Base-by-base conservation (phyloP, 179 eudicot genomes). In the Camellia oleifera region DNA sequence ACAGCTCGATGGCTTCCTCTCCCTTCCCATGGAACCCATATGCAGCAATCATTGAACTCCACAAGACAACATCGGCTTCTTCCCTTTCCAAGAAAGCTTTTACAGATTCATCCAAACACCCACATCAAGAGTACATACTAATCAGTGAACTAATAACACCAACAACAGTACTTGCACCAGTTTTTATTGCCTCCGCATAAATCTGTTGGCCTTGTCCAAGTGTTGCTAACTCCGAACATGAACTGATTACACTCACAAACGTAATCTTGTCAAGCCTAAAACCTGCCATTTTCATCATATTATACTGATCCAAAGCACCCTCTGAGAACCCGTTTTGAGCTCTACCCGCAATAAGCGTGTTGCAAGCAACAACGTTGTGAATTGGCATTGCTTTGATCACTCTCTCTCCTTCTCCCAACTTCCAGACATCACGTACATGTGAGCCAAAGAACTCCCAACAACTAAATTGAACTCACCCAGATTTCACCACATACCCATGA, bases 21-120 rank as follows among this genome's bases (percentile, higher is more conserved):
- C 97, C 98, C 85, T 84, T 89, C 63, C 98, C 98, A 85, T 95
- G 97, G 81, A 93, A 91, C 62, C 95, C 97, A 80, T 92, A 95
- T 73, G 98, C 97, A 74, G 92, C 83, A 77, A 92, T 92, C 97
- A 95, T 91, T 11, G 97, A 84, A 81, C 92, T 92, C 93, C 91
- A 93, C 9, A 87, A 72, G 14, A 95, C 92, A 78, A 83, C 75
- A 83, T 95, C 95, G n/a, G 81, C 87, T 18, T 82, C 85, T 69
- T 70, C 81, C 48, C 84, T 85, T 64, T 88, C 90, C 10, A 14
- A 77, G 82, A 95, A 95, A 53, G 84, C 86, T 86, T 84, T 93
- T 40, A 83, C 78, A 13, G 98, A 90, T 44, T 93, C 92, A 42
- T 92, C 91, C 82, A 93, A 85, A 80, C 93, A 92, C 45, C 97